Evolutionary conservation across 306 rosid genomes (phyloP).

Genomic region (Dalbergia cultrata): DNA sequence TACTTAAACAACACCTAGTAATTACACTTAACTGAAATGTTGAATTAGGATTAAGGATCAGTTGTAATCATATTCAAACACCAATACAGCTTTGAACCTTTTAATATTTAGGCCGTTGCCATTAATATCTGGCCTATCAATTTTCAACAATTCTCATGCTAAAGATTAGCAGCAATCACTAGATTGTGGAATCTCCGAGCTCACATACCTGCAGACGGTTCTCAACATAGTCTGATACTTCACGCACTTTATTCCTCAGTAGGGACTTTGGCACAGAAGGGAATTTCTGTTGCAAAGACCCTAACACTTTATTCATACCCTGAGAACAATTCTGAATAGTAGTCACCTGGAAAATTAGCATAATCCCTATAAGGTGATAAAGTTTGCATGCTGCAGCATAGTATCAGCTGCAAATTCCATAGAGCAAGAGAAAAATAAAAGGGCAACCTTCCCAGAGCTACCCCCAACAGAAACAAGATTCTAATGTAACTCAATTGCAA

Average conservation of each 20-base stretch:
- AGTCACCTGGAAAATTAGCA: constrained; percentile 67
- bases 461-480: neutral
- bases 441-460: constrained; percentile 26
- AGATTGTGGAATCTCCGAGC: constrained; percentile 32
- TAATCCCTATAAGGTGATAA: constrained; percentile 33
- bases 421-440: constrained; percentile 18
- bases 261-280: constrained; percentile 74
- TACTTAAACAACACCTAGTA: constrained; percentile 16
- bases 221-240: constrained; percentile 80
- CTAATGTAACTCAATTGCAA: constrained; percentile 30
- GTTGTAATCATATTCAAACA: neutral
- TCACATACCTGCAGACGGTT: constrained; percentile 85
- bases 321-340: constrained; percentile 78
- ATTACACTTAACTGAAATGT: constrained; percentile 15
- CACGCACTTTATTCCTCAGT: constrained; percentile 82
- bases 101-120: constrained; percentile 6
- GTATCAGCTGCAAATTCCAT: constrained; percentile 36
- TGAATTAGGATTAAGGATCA: neutral
- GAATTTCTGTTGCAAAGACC: constrained; percentile 76
- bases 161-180: constrained; percentile 35
- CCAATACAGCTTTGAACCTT: neutral
- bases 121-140: neutral
- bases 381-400: constrained; percentile 34
- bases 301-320: constrained; percentile 75
- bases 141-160: constrained; percentile 31